Conservation (phyloP, 176 grass and related monocot species). For the Triticum monococcum region DNA sequence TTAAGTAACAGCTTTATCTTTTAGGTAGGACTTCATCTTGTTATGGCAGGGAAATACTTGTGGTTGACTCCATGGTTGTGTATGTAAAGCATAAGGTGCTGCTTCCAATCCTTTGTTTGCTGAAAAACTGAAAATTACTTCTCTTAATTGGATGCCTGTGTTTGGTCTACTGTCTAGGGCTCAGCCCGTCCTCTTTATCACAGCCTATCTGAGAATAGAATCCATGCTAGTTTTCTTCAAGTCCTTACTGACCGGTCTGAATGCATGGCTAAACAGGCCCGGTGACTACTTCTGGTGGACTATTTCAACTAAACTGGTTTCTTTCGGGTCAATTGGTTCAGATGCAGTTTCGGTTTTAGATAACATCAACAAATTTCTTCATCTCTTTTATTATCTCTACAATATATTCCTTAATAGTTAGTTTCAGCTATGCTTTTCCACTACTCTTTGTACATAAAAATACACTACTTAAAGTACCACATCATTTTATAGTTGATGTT, state of each 20-base stretch:
- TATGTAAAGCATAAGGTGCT: neutral
- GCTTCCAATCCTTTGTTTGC: neutral
- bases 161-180: neutral
- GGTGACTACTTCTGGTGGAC: neutral
- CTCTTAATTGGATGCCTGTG: neutral
- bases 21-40: neutral
- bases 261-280: neutral
- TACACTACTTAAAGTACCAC: neutral
- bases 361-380: neutral
- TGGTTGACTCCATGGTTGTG: neutral
- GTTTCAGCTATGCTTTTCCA: neutral
- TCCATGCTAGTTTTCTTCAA: neutral
- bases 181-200: neutral
- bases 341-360: neutral
- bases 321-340: neutral
- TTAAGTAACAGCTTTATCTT: neutral
- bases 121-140: neutral
- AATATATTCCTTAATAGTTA: constrained; percentile 5
- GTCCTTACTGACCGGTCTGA: neutral
- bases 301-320: neutral
- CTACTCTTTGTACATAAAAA: neutral
- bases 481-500: neutral
- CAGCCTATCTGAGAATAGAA: neutral
- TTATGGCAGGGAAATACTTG: neutral
- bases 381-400: neutral